Base-by-base conservation (phyloP, 75 land plant species). In the Pinus taeda region DNA sequence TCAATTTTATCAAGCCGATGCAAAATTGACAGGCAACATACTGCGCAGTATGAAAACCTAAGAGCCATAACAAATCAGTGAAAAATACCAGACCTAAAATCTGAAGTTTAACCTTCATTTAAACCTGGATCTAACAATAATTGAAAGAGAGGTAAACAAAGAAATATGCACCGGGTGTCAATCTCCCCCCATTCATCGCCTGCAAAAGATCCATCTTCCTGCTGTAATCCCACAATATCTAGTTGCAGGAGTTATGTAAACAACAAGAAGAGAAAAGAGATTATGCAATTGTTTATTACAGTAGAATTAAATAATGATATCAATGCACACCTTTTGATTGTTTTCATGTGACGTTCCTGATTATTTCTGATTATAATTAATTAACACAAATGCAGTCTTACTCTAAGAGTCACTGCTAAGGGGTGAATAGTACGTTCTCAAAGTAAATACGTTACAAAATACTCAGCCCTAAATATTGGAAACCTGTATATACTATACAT, bases 151-250 rank as follows among this genome's bases (percentile, higher is more conserved):
- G 20, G 26, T 57, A 14, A 21, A 12, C 45, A 4, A 76, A 71
- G 59, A 3, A 63, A 81, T 57, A 74, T 74, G 58, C 76, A 90
- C 99, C 98, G 80, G 57, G 99, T 91, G 82, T 97, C 98, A 71
- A 97, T 81, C 83, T 97, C 99, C 74, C 99, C 99, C 99, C 99
- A 97, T 59, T 88, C 86, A 83, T 97, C 99, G 57, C 99, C 99
- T n/a, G 95, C 88, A 84, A 97, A 95, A 21, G 99, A 97, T 64
- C 99, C 99, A 90, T 97, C 99, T 65, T 91, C 99, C 73, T 95
- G 90, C 74, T 95, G 95, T 71, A 97, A 69, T 17, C 95, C 79
- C 26, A 85, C 79, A 78, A 97, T 74, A 85, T 96, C 99, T 96
- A 57, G 33, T 15, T 30, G 60, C 7, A 22, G 30, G 57, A 73